A percentile compares a stretch with the other conserved stretches of the same genome.
Evolutionary conservation across 352 stramenopile species (phyloP).

Genomic region (Globisporangium cylindrosporum): DNA sequence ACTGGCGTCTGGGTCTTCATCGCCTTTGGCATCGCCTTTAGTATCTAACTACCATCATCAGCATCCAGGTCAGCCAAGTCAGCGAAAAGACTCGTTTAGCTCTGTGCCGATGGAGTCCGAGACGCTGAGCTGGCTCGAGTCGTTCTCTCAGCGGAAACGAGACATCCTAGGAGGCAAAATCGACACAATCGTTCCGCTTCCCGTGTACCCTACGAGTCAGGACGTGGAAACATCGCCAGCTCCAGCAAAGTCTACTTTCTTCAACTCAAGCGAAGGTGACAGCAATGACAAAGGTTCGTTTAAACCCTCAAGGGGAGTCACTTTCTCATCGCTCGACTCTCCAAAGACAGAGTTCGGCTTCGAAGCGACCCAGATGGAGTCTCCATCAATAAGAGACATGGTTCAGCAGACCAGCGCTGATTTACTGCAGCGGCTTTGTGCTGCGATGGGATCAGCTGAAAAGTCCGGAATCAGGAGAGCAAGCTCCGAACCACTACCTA

Average conservation of each 20-base stretch:
- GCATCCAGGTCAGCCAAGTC: background rate
- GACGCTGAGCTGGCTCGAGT: constrained; percentile 58
- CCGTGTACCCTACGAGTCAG: background rate
- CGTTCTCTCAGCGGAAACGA: constrained; percentile 61
- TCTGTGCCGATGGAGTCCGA: constrained; percentile 27
- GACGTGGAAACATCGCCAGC: background rate
- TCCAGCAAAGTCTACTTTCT: background rate
- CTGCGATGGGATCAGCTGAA: constrained; percentile 9
- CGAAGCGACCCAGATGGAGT: background rate
- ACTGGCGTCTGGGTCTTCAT: background rate
- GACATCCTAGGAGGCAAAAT: constrained; percentile 49
- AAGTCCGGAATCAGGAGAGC: constrained; percentile 1
- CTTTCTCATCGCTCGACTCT: too few species aligned
- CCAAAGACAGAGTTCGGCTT: background rate
- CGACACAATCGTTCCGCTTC: constrained; percentile 19
- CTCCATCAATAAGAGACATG: constrained; percentile 3
- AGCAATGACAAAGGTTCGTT: background rate
- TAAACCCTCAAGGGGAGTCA: background rate
- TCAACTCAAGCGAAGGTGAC: background rate
- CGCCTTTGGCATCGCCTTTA: background rate
- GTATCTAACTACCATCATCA: background rate
- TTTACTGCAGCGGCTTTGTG: constrained; percentile 10
- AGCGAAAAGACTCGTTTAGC: constrained; percentile 19
- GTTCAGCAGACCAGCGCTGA: constrained; percentile 12
- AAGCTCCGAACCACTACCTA: constrained; percentile 17